Base-by-base conservation (phyloP, 2,329 filamentous ascomycete genomes). In the Aplosporella prunicola region DNA sequence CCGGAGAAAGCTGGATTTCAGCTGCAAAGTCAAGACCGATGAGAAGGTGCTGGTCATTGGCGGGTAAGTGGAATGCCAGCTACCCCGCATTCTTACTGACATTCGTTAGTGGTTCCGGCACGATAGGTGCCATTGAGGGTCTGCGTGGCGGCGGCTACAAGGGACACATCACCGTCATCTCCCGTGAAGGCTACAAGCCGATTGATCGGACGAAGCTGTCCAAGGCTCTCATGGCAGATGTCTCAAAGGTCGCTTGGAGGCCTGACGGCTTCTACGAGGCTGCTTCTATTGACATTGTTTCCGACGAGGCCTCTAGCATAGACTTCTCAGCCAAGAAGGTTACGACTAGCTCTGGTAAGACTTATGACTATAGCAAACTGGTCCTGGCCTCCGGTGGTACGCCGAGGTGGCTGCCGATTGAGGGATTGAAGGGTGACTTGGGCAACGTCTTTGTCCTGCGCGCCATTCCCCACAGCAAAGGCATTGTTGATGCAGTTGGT, bases 181-280 rank as follows among this genome's bases (percentile, higher is more conserved):
- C 83, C 9, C 79, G 75, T 46, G 91, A 98, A 60, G 81, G 83
- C 15, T 82, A 91, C 56, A 72, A 82, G 22, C 88, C 88, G 20
- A 88, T 96, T 50, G 91, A 98, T 64, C 78, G 91, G 14, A 86
- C 91, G 9, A 96, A 96, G 68, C 72, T 98, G 27, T 95, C 88
- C 53, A 98, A 98, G 63, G 86, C 89, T 0, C 70, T 98, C 9
- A 73, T 95, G 44, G 76, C 83, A 5, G 89, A 98, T 55, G 61
- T 77, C 1, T 71, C 72, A 29, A 94, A 93, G 63, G 64, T 94
- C 28, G 77, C 81, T 27, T 82, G 79, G 71, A 74, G 91, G 43
- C 74, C 83, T 36, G 71, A 77, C 45, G 76, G 79, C 22, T 95
- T 83, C 74, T 96, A 84, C 60, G 78, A 71, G 42, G 65, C 71